These are phyloP conservation scores for Talaromyces sp. DNA, from an alignment of 2,329 filamentous ascomycete species.

Conservation along the genomic window DNA sequence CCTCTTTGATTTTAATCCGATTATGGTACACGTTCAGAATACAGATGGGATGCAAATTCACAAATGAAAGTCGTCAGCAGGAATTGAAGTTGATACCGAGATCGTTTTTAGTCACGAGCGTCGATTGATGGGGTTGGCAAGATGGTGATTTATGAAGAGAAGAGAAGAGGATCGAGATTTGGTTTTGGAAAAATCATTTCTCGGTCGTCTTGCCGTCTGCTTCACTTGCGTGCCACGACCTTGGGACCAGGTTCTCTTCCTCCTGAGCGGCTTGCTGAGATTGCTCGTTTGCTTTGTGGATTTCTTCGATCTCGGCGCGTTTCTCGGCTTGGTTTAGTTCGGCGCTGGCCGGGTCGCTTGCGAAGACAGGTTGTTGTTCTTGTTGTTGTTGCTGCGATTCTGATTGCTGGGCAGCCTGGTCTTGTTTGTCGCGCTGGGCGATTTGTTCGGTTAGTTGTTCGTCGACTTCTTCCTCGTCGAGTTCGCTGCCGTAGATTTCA, in stretches of 20 bases:
- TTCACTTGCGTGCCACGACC: conserved; percentile 36
- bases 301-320: conserved; percentile 18
- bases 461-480: conserved; percentile 65
- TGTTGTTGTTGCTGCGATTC: background rate
- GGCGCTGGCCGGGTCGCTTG: conserved; percentile 18
- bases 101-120: background rate
- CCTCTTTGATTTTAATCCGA: background rate
- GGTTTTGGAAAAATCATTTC: background rate
- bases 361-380: conserved; percentile 6
- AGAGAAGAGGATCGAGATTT: background rate
- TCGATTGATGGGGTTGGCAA: background rate
- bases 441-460: conserved; percentile 28
- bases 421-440: conserved; percentile 13
- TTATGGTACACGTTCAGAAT: background rate
- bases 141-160: background rate
- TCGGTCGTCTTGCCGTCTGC: conserved; percentile 7
- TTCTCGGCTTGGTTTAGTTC: conserved; percentile 22
- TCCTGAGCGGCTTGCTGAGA: conserved; percentile 18
- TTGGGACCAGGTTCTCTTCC: conserved; percentile 46
- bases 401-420: conserved; percentile 6
- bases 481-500: conserved; percentile 84
- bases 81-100: background rate
- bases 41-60: background rate
- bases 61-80: background rate
- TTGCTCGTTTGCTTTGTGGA: conserved; percentile 5